These are phyloP conservation scores for Ambrosiella xylebori DNA, from an alignment of 2,329 filamentous ascomycete genomes.

Conservation along the genomic window DNA sequence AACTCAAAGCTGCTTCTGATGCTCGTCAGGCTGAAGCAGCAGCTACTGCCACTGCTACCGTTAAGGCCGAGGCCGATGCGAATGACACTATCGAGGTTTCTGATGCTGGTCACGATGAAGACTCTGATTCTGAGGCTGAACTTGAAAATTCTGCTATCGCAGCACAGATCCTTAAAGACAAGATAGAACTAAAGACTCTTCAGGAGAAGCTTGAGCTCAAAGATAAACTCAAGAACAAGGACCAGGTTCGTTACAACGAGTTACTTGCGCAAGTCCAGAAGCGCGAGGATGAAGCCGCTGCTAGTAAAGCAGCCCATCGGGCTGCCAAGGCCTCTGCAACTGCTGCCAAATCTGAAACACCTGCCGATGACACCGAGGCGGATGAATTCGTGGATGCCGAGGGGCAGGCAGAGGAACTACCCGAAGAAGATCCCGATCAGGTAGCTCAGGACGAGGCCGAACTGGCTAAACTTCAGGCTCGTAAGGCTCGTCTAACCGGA, in stretches of 20 bases:
- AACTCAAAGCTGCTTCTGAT: conserved; percentile 5
- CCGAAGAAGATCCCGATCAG: conserved; percentile 7
- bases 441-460: conserved; percentile 21
- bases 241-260: conserved; percentile 7
- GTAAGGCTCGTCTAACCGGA: conserved; percentile 11
- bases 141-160: conserved; percentile 1
- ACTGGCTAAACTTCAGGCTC: conserved; percentile 21
- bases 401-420: not conserved
- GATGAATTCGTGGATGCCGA: conserved; percentile 9
- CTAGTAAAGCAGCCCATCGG: conserved; percentile 21
- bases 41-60: not conserved
- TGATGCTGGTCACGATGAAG: not conserved
- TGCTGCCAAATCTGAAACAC: too few relatives aligned
- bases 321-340: conserved; percentile 15
- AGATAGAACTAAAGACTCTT: conserved; percentile 1
- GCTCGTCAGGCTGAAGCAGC: not conserved
- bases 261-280: conserved; percentile 3
- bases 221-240: conserved; percentile 4
- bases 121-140: conserved; percentile 3
- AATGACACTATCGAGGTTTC: not conserved
- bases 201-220: conserved; percentile 6
- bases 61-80: not conserved
- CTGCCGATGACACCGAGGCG: not conserved
- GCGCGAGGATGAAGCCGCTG: conserved; percentile 12
- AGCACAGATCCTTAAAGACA: conserved; percentile 6